These are phyloP conservation scores for Hypoxylon sp. DNA, from an alignment of 2,329 filamentous ascomycete species.

Conservation along the genomic window DNA sequence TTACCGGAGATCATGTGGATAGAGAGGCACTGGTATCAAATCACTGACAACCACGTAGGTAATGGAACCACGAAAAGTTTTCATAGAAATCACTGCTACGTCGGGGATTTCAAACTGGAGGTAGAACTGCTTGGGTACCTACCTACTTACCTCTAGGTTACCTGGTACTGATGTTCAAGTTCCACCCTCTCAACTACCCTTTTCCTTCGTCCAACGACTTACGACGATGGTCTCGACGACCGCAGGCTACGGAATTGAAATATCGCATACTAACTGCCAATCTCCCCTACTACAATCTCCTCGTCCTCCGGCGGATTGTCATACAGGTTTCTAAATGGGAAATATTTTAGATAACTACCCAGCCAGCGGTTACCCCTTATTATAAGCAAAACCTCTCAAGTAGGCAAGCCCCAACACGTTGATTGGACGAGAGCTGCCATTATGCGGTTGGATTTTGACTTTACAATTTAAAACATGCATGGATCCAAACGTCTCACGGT, in stretches of 20 bases:
- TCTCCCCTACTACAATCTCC: neutral
- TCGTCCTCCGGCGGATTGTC: neutral
- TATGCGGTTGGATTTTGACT: slow-evolving; percentile 5
- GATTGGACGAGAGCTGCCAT: slow-evolving; percentile 2
- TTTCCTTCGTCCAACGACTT: neutral
- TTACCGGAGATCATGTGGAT: slow-evolving; percentile 32
- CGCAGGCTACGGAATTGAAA: neutral
- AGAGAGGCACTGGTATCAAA: slow-evolving; percentile 32
- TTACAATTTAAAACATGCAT: slow-evolving; percentile 20
- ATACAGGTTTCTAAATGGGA: neutral
- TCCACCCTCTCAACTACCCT: neutral
- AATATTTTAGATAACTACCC: neutral
- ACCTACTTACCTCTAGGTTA: too few relatives aligned
- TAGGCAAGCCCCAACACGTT: neutral
- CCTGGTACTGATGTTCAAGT: neutral
- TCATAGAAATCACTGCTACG: slow-evolving; percentile 32
- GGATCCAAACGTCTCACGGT: slow-evolving; percentile 16
- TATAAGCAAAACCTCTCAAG: slow-evolving; percentile 9
- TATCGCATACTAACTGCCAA: neutral
- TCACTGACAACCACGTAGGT: slow-evolving; percentile 38
- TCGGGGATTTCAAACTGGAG: slow-evolving; percentile 24
- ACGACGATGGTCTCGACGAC: neutral
- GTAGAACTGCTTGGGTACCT: slow-evolving; percentile 12
- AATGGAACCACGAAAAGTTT: slow-evolving; percentile 20
- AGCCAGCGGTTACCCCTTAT: slow-evolving; percentile 7